Percentiles rank a stretch among this genome's conserved stretches.
phyloP scores from a whole-genome alignment of 768 basidiomycete genomes.

The Tylopilus cervinicoccineus region DNA sequence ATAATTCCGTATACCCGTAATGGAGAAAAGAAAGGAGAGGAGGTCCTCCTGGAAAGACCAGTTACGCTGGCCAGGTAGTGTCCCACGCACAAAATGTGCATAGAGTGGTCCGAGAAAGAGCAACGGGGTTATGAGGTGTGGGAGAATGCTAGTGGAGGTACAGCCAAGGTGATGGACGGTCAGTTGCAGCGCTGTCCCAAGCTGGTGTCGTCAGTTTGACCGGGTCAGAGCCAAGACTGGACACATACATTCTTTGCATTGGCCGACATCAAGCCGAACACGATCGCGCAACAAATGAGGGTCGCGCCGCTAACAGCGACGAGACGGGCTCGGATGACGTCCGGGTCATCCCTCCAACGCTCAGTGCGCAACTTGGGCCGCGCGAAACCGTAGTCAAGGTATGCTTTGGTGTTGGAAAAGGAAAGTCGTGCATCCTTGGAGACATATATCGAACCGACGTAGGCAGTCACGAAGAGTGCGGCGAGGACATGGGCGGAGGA shows the following conservation, averaged over 20 bases:
- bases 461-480: slow-evolving; percentile 55
- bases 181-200: slow-evolving; percentile 22
- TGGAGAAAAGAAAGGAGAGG: slow-evolving; percentile 39
- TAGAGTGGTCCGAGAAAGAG: slow-evolving; percentile 80
- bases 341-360: slow-evolving; percentile 77
- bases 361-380: slow-evolving; percentile 37
- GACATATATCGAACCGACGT: slow-evolving; percentile 83
- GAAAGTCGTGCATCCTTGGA: slow-evolving; percentile 59
- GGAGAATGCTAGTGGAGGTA: slow-evolving; percentile 27
- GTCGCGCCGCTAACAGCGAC: slow-evolving; percentile 65
- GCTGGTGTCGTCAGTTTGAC: slow-evolving; percentile 12
- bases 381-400: slow-evolving; percentile 24
- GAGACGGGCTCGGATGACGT: slow-evolving; percentile 78
- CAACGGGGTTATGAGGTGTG: slow-evolving; percentile 66
- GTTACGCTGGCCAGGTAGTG: slow-evolving; percentile 52
- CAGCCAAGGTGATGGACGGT: slow-evolving; percentile 42
- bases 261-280: slow-evolving; percentile 42
- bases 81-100: slow-evolving; percentile 39
- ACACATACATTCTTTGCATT: slow-evolving; percentile 14
- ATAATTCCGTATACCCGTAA: slow-evolving; percentile 72
- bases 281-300: slow-evolving; percentile 46
- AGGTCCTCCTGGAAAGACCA: slow-evolving; percentile 45
- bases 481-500: slow-evolving; percentile 51
- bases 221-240: neutral
- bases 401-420: slow-evolving; percentile 35